Base-by-base conservation (phyloP, 441 rosid genomes). In the Biscutella laevigata region DNA sequence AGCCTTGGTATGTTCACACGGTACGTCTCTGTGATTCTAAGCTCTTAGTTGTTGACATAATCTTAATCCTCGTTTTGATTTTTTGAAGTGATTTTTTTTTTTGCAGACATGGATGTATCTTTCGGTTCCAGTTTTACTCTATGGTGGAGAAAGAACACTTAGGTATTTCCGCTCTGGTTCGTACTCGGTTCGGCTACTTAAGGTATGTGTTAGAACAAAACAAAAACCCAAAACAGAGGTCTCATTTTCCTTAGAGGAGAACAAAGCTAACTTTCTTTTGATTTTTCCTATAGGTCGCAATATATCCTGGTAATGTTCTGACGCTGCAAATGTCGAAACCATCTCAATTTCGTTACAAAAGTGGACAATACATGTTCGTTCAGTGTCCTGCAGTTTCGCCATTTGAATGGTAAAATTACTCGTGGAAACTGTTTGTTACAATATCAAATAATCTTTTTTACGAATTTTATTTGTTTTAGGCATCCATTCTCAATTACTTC, bases 401-500 rank as follows among this genome's bases (percentile, higher is more conserved):
- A 25, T 75, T 75, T 24, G 80, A 75, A 26, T 75, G 80, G 80
- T 75, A 68, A 41, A 45, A 10, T 29, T 53, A 43, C 43, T 57
- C 9, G 2, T 5, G 0, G 6, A 2, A 10, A 8, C 26, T 15
- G 22, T 50, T 21, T 21, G 9, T 5, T 66, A 36, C 30, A 36
- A 37, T n/a, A 50, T 33, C 5, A 9, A 7, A 25, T 36, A 8
- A 41, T 35, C 6, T 1, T 34, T 27, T 22, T 47, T 40, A 50
- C 54, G 25, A n/a, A 19, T 36, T 12, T 64, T 24, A 7, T 25
- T 26, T 0, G 21, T 2, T 57, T 14, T 77, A 91, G 98, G 98
- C 98, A 91, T 71, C 98, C 98, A n/a, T 91, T 91, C 76, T 91
- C 98, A 1, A 91, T 91, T 46, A 91, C 98, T 38, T 91, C 98